phyloP scores from a whole-genome alignment of 1,284 basidiomycete genomes.

The Golubevia pallescens region DNA sequence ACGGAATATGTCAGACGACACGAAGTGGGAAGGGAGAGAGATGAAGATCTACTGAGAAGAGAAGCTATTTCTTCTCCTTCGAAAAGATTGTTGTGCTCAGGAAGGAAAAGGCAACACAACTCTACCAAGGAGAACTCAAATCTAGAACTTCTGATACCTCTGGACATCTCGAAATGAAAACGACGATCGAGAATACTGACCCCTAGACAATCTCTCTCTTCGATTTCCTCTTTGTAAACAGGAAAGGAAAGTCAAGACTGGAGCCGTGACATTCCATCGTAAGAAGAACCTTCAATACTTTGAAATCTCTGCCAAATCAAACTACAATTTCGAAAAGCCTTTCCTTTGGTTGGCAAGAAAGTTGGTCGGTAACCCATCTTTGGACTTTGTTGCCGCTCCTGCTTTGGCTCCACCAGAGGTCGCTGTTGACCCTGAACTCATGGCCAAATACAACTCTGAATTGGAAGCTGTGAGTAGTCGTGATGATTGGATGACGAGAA shows the following conservation, averaged over 20 bases:
- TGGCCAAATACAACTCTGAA: conserved; percentile 83
- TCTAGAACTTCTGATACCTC: too few relatives aligned
- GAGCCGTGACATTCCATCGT: conserved; percentile 97
- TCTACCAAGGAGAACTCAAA: too few relatives aligned
- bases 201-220: too few relatives aligned
- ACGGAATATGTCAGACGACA: too few relatives aligned
- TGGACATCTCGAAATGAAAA: too few relatives aligned
- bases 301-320: conserved; percentile 99
- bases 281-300: conserved; percentile 99
- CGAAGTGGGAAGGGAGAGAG: too few relatives aligned
- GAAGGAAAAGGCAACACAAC: too few relatives aligned
- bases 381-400: conserved; percentile 96
- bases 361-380: conserved; percentile 85
- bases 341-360: conserved; percentile 99
- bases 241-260: conserved; percentile 99
- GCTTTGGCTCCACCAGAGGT: conserved; percentile 96
- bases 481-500: not conserved
- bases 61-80: too few relatives aligned
- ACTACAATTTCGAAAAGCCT: conserved; percentile 99
- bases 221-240: conserved; percentile 63
- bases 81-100: too few relatives aligned
- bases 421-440: conserved; percentile 78
- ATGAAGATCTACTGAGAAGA: too few relatives aligned
- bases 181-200: too few relatives aligned
- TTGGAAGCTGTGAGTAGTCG: conserved; percentile 67